phyloP scores from a whole-genome alignment of 805 yeast genomes.

The Zygotorulaspora sp. region DNA sequence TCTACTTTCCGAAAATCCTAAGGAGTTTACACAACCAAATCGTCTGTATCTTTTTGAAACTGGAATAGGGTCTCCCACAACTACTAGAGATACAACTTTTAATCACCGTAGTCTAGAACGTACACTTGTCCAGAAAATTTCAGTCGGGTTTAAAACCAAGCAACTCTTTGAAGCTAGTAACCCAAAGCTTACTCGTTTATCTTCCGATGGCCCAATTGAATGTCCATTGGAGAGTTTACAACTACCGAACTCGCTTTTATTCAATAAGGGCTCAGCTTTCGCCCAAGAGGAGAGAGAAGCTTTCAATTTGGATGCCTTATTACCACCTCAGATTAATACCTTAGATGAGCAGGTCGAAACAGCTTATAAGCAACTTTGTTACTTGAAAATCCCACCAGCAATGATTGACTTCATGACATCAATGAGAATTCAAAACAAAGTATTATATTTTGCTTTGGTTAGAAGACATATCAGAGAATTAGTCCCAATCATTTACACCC shows the following conservation, averaged over 20 bases:
- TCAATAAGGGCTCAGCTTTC: constrained; percentile 96
- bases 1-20: not conserved
- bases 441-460: constrained; percentile 81
- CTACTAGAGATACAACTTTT: constrained; percentile 27
- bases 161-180: constrained; percentile 41
- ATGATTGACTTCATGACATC: constrained; percentile 92
- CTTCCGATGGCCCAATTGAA: constrained; percentile 72
- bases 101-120: constrained; percentile 13
- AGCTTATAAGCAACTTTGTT: constrained; percentile 80
- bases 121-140: constrained; percentile 42
- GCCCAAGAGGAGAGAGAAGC: constrained; percentile 76
- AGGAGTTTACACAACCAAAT: not conserved
- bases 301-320: constrained; percentile 71
- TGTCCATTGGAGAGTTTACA: constrained; percentile 74
- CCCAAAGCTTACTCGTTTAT: constrained; percentile 55
- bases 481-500: constrained; percentile 79
- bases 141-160: constrained; percentile 57
- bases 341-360: constrained; percentile 88
- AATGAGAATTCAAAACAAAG: constrained; percentile 87
- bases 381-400: constrained; percentile 76
- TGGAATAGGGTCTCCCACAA: constrained; percentile 20
- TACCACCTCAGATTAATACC: constrained; percentile 80
- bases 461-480: constrained; percentile 83
- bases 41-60: constrained; percentile 21
- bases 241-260: constrained; percentile 76